Conservation (phyloP, 2,329 filamentous ascomycete species). For the Alternaria tenuissima region DNA sequence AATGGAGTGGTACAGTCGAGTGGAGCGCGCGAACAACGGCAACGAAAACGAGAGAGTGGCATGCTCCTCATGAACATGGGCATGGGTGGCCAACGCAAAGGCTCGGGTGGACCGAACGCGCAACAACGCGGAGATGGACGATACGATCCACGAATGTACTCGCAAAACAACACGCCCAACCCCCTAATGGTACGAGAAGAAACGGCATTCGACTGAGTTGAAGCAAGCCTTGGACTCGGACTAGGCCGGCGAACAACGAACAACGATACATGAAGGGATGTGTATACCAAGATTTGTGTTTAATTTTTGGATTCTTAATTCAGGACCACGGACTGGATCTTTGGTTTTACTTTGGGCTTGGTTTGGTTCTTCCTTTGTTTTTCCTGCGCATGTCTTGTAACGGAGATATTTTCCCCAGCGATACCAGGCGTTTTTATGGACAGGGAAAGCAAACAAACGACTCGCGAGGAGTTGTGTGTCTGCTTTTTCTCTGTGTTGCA, state of each 20-base stretch:
- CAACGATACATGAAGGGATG: constrained; percentile 19
- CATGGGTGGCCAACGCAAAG: constrained; percentile 46
- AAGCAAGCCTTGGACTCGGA: not conserved
- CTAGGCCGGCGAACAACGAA: constrained; percentile 3
- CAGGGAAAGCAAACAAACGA: not conserved
- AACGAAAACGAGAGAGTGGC: constrained; percentile 48
- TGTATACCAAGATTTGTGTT: constrained; percentile 19
- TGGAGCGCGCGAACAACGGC: constrained; percentile 41
- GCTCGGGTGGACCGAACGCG: constrained; percentile 42
- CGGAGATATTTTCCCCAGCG: constrained; percentile 1
- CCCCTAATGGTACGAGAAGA: constrained; percentile 40
- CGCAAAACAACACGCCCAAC: constrained; percentile 17
- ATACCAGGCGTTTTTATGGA: constrained; percentile 3
- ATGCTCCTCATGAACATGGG: constrained; percentile 53
- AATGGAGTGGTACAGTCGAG: constrained; percentile 42
- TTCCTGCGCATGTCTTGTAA: constrained; percentile 10
- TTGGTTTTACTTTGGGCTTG: constrained; percentile 15
- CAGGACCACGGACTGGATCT: constrained; percentile 39
- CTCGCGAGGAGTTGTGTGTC: constrained; percentile 1
- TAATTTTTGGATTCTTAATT: constrained; percentile 46
- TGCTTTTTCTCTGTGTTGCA: constrained; percentile 21
- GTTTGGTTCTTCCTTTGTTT: constrained; percentile 2
- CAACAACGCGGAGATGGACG: constrained; percentile 19
- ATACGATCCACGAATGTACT: constrained; percentile 28
- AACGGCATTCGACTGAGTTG: constrained; percentile 40